phyloP scores from a whole-genome alignment of 1,284 basidiomycete species.

The Moesziomyces parantarcticus region DNA sequence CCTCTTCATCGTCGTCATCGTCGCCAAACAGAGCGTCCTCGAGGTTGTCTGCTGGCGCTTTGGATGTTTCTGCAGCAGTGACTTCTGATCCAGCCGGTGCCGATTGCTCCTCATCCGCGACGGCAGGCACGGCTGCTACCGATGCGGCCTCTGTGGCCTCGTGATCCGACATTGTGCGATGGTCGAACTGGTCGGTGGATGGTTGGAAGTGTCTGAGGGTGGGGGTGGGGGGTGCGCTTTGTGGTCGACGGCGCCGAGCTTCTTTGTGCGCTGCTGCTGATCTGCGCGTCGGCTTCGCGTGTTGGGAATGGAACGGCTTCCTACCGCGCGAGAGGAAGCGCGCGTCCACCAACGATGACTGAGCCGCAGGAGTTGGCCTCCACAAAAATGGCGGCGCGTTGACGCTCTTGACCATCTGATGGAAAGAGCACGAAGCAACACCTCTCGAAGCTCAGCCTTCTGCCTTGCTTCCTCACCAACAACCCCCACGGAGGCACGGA shows the following conservation, averaged over 20 bases:
- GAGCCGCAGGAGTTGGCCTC: neutral
- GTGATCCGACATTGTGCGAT: slow-evolving; percentile 38
- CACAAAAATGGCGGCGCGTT: neutral
- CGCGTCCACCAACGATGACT: neutral
- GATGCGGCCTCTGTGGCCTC: slow-evolving; percentile 14
- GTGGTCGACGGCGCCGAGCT: slow-evolving; percentile 24
- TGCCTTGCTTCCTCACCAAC: neutral
- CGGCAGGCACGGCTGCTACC: neutral
- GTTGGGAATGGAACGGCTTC: slow-evolving; percentile 3
- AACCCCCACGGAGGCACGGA: neutral
- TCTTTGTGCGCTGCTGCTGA: slow-evolving; percentile 37
- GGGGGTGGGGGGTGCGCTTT: slow-evolving; percentile 3
- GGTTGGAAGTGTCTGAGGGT: slow-evolving; percentile 2
- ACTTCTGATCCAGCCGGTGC: slow-evolving; percentile 6
- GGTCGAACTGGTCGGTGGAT: neutral
- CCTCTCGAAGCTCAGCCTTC: neutral
- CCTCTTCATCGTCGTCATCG: slow-evolving; percentile 45
- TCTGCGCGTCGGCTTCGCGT: slow-evolving; percentile 48
- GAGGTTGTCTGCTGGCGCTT: slow-evolving; percentile 16
- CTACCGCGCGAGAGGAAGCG: slow-evolving; percentile 34
- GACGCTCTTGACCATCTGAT: neutral
- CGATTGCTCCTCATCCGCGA: slow-evolving; percentile 14
- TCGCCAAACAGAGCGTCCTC: slow-evolving; percentile 54
- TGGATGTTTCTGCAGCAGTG: slow-evolving; percentile 4
- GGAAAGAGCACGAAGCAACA: neutral